phyloP scores from a whole-genome alignment of 2,329 filamentous ascomycete genomes.

The Aspergillus pseudoviridinutans region DNA sequence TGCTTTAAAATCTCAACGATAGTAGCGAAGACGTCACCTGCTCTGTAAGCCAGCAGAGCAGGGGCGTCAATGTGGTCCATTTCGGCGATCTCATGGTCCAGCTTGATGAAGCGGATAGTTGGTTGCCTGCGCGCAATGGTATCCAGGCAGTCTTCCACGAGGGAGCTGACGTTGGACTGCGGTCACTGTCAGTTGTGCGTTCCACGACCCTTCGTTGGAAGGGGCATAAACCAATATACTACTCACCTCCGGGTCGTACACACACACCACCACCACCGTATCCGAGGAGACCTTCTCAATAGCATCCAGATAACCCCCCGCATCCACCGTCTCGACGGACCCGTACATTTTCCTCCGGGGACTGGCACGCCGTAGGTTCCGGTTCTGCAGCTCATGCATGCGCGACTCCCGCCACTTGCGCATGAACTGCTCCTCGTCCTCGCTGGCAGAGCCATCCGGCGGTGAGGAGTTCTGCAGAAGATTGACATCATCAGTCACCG shows the following conservation, averaged over 20 bases:
- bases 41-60: conserved; percentile 81
- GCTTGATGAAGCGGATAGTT: conserved; percentile 79
- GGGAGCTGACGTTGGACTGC: conserved; percentile 72
- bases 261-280: conserved; percentile 85
- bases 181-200: background rate
- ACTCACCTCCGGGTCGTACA: conserved; percentile 81
- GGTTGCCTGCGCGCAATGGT: conserved; percentile 69
- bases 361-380: conserved; percentile 65
- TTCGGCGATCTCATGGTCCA: conserved; percentile 88
- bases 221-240: background rate
- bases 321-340: conserved; percentile 77
- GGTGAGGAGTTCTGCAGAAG: conserved; percentile 22
- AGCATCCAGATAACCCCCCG: conserved; percentile 87
- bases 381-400: conserved; percentile 69
- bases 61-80: conserved; percentile 88
- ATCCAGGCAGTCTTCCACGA: conserved; percentile 73
- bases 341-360: conserved; percentile 77
- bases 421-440: conserved; percentile 78
- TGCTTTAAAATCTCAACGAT: conserved; percentile 82
- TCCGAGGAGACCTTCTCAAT: conserved; percentile 83
- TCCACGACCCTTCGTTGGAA: conserved; percentile 1
- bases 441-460: conserved; percentile 35
- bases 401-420: conserved; percentile 79
- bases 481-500: conserved; percentile 18
- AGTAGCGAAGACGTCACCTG: conserved; percentile 86